Base-by-base conservation (phyloP, 495 filamentous ascomycete species). In the Penicillium mononematosum region DNA sequence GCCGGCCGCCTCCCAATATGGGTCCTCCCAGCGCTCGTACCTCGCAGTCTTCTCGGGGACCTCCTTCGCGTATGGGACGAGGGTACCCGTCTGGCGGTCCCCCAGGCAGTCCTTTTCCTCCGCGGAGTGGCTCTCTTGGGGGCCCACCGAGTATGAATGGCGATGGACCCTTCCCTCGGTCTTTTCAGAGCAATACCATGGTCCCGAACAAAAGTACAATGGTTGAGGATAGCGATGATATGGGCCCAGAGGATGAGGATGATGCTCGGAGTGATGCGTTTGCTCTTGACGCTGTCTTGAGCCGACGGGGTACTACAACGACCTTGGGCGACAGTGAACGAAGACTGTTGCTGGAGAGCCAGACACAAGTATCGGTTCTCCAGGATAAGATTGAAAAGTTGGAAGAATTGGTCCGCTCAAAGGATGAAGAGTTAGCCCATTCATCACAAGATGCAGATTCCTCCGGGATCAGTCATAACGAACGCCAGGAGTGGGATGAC, bases 131-230 rank as follows among this genome's bases (percentile, higher is more conserved):
- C 45, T 83, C 80, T 19, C 60, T 83, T 7, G 73, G 76, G 4
- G 70, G 74, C 64, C 80, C 52, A 71, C 80, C 48, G 65, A 77
- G 61, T 12, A 59, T 67, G 57, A 77, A 76, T 56, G 75, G 76
- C n/a, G 74, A 75, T 17, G 74, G 70, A 3, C 94, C 92, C 2
- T 83, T 88, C 43, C 86, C 90, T 16, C 96, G 95, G 62, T 89
- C 90, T 41, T 96, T 96, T 60, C 93, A 98, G 71, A 92, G 89
- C 66, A 97, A 94, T 64, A 96, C 90, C 0, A 95, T 98, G 58
- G 86, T 97, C 24, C 95, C 94, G 6, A 98, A 96, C 63, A 98
- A 98, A 73, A 95, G 93, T 62, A 98, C 91, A 0, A 91, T 98
- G 88, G 88, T 98, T 16, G 94, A 98, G 69, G 94, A 98, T 70